Percentiles rank a stretch among this genome's conserved stretches.
Conservation (phyloP, 805 yeast genomes). For the Candida oleophila region DNA sequence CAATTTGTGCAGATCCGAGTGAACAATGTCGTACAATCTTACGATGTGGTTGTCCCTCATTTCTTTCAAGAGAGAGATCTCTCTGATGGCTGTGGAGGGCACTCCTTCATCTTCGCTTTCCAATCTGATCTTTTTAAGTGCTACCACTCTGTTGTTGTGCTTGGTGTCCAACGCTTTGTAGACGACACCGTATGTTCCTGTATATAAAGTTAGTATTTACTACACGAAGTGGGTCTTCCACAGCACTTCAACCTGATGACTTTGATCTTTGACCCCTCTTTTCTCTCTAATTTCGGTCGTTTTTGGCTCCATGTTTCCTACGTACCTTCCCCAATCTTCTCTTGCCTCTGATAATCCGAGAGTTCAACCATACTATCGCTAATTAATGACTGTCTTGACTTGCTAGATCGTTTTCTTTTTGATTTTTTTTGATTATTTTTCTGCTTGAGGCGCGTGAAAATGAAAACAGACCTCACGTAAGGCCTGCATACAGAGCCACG, state of each 20-base stretch:
- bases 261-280: too few species aligned
- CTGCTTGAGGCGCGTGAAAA: conserved; percentile 1
- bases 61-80: conserved; percentile 90
- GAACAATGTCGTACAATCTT: conserved; percentile 88
- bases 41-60: conserved; percentile 92
- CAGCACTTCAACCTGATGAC: neutral
- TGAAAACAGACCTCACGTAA: conserved; percentile 4
- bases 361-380: conserved; percentile 68
- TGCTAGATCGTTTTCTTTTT: neutral
- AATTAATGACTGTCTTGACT: neutral
- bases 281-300: neutral
- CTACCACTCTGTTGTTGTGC: conserved; percentile 92
- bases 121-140: conserved; percentile 88
- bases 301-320: conserved; percentile 5
- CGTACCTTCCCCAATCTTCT: conserved; percentile 93
- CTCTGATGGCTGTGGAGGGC: conserved; percentile 97
- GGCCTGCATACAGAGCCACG: too few species aligned
- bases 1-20: conserved; percentile 87
- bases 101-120: conserved; percentile 99
- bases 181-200: conserved; percentile 94
- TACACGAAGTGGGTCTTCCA: neutral
- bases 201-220: conserved; percentile 11
- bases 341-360: conserved; percentile 88
- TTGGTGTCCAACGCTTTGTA: conserved; percentile 90
- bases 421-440: neutral